Conservation (phyloP, 2,329 filamentous ascomycete species). For the Monilinia laxa region DNA sequence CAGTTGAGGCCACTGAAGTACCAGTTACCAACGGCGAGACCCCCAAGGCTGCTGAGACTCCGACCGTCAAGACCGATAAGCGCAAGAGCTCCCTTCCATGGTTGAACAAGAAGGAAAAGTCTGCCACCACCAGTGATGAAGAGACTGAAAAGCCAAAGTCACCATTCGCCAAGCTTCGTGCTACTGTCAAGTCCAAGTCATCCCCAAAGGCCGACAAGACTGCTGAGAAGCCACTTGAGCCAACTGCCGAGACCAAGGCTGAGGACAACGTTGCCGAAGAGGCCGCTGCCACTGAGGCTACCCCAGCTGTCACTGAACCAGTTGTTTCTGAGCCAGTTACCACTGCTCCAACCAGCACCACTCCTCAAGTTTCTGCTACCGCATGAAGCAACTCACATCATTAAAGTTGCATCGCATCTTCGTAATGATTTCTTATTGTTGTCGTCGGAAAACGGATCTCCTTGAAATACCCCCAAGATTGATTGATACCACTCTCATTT, state of each 20-base stretch:
- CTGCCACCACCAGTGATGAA: slow-evolving; percentile 43
- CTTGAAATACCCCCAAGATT: slow-evolving; percentile 43
- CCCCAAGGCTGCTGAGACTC: slow-evolving; percentile 42
- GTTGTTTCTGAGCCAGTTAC: slow-evolving; percentile 30
- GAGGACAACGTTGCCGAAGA: slow-evolving; percentile 31
- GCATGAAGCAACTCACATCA: slow-evolving; percentile 33
- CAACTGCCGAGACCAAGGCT: slow-evolving; percentile 34
- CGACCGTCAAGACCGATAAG: slow-evolving; percentile 51
- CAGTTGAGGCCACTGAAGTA: slow-evolving; percentile 38
- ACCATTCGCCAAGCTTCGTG: slow-evolving; percentile 41
- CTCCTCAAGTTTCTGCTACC: slow-evolving; percentile 39
- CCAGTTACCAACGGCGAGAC: slow-evolving; percentile 45
- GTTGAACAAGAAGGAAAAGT: slow-evolving; percentile 62
- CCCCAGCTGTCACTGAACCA: slow-evolving; percentile 32
- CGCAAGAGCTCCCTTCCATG: slow-evolving; percentile 60
- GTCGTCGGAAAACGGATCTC: slow-evolving; percentile 40
- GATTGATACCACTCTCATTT: slow-evolving; percentile 43
- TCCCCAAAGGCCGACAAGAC: slow-evolving; percentile 48
- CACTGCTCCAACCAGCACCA: slow-evolving; percentile 32
- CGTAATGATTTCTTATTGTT: slow-evolving; percentile 31
- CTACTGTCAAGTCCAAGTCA: slow-evolving; percentile 41
- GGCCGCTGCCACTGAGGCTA: slow-evolving; percentile 36
- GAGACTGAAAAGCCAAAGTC: slow-evolving; percentile 44
- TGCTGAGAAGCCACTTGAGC: slow-evolving; percentile 41
- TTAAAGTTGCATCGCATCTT: slow-evolving; percentile 20